These are phyloP conservation scores for Plasmodium coatneyi DNA, from an alignment of 169 alveolate genomes.

Conservation along the genomic window DNA sequence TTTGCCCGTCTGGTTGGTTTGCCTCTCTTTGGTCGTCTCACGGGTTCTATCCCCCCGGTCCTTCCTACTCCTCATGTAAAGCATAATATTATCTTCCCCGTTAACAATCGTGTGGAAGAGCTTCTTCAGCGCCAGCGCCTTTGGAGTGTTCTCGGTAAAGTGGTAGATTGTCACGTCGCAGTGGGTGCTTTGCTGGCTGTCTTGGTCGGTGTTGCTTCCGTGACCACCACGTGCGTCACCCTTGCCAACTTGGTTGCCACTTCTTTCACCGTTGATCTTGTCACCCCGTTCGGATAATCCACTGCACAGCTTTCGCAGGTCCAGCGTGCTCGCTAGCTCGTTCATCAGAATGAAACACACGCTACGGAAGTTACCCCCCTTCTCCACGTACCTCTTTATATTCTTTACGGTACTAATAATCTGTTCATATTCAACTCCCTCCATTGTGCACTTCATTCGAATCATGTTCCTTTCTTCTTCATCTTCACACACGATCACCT, in stretches of 20 bases:
- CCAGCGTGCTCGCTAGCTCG: slow-evolving; percentile 44
- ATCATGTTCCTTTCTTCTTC: slow-evolving; percentile 46
- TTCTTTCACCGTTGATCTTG: neutral
- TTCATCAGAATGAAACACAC: slow-evolving; percentile 25
- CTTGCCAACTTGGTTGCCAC: neutral
- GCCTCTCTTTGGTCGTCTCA: neutral
- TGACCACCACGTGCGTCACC: neutral
- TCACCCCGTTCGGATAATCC: slow-evolving; percentile 18
- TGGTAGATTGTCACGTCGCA: neutral
- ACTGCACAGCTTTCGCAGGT: slow-evolving; percentile 28
- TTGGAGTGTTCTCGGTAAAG: neutral
- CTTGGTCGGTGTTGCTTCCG: neutral
- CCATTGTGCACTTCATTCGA: slow-evolving; percentile 48
- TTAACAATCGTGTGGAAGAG: slow-evolving; percentile 40
- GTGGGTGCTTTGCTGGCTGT: neutral
- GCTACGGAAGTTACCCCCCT: neutral
- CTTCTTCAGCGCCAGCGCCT: slow-evolving; percentile 20
- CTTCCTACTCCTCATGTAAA: neutral
- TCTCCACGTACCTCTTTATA: slow-evolving; percentile 25
- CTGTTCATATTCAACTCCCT: slow-evolving; percentile 41
- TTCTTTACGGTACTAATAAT: slow-evolving; percentile 13
- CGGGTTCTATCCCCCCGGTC: neutral
- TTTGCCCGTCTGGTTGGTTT: neutral
- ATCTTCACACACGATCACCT: slow-evolving; percentile 34
- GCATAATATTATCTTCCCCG: slow-evolving; percentile 20